phyloP scores from a whole-genome alignment of 148 eudicot species.

The Chenopodium berlandieri region DNA sequence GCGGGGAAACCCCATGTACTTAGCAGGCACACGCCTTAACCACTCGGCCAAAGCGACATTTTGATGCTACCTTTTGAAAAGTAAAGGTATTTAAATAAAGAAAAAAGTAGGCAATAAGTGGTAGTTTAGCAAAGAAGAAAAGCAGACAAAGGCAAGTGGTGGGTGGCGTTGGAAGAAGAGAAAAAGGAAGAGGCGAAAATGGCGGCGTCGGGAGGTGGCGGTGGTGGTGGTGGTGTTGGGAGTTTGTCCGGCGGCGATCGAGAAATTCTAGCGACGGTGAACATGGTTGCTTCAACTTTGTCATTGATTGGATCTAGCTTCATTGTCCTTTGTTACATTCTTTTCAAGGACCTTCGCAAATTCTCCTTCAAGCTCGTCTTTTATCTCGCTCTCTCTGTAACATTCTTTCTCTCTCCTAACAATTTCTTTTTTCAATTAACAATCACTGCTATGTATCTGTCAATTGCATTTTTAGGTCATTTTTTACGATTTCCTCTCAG shows the following conservation, averaged over 20 bases:
- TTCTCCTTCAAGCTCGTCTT: constrained; percentile 99
- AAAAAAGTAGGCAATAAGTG: too few relatives aligned
- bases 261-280: constrained; percentile 54
- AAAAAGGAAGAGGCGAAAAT: neutral
- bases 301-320: constrained; percentile 78
- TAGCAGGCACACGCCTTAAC: constrained; percentile 99
- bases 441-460: too few relatives aligned
- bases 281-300: constrained; percentile 73
- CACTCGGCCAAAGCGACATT: constrained; percentile 99
- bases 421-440: too few relatives aligned
- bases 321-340: constrained; percentile 81
- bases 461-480: too few relatives aligned
- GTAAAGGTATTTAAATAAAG: too few relatives aligned
- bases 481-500: too few relatives aligned
- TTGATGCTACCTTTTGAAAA: too few relatives aligned
- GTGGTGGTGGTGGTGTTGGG: constrained; percentile 27
- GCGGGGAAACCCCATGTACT: constrained; percentile 99
- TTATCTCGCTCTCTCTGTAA: constrained; percentile 88
- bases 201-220: neutral
- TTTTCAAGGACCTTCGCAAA: constrained; percentile 91
- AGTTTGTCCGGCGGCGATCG: constrained; percentile 56
- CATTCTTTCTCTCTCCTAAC: neutral
- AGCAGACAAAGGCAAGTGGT: neutral
- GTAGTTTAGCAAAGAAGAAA: too few relatives aligned
- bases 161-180: neutral